Evolutionary conservation across 139 green algal species (phyloP).

Genomic region (Axilococcus clingmanii): DNA sequence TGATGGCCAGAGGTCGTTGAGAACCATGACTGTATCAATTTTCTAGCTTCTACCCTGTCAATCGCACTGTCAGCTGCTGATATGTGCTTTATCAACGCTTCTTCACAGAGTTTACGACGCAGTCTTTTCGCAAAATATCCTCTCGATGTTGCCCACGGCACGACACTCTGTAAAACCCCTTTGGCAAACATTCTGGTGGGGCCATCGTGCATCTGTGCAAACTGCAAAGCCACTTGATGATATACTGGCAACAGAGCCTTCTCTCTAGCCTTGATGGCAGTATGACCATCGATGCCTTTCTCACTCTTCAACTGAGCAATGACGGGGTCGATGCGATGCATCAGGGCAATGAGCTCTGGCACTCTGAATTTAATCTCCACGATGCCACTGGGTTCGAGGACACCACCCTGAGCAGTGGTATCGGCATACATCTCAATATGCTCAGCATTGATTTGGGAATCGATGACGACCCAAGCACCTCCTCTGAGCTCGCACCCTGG

Average conservation of each 20-base stretch:
- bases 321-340: constrained; percentile 79
- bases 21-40: constrained; percentile 30
- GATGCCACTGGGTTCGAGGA: constrained; percentile 94
- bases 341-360: constrained; percentile 67
- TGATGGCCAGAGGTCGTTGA: background rate
- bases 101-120: constrained; percentile 58
- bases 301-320: constrained; percentile 40
- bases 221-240: constrained; percentile 70
- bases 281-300: constrained; percentile 11
- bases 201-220: constrained; percentile 96
- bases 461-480: constrained; percentile 97
- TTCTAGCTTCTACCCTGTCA: constrained; percentile 5
- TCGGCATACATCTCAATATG: constrained; percentile 80
- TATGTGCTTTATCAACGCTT: constrained; percentile 48
- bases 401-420: constrained; percentile 62
- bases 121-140: constrained; percentile 77
- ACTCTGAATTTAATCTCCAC: constrained; percentile 97
- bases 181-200: constrained; percentile 86
- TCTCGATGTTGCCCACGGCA: constrained; percentile 75
- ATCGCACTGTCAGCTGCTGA: constrained; percentile 25
- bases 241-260: constrained; percentile 76
- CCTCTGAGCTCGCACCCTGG: constrained; percentile 85
- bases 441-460: constrained; percentile 85
- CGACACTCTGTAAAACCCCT: constrained; percentile 74
- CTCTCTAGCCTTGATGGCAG: constrained; percentile 52